Evolutionary conservation across 2,329 filamentous ascomycete species (phyloP).

Genomic region (Shiraia sp.): DNA sequence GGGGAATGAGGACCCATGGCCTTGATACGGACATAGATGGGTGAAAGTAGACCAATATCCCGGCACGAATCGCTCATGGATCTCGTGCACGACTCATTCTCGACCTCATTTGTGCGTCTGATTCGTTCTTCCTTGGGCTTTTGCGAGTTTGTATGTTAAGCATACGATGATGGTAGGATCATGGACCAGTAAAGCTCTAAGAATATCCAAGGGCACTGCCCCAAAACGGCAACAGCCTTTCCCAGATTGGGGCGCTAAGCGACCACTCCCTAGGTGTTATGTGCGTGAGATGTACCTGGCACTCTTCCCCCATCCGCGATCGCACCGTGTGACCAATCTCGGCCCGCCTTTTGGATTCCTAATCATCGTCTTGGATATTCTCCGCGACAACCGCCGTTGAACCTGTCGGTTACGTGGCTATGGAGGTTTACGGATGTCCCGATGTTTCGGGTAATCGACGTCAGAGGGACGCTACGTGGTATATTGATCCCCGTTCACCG

Average conservation of each 20-base stretch:
- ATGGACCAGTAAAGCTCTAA: conserved; percentile 3
- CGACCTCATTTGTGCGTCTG: too few species aligned
- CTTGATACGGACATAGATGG: conserved; percentile 16
- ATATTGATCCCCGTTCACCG: conserved; percentile 13
- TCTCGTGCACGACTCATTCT: too few species aligned
- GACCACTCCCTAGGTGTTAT: neutral
- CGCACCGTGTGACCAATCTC: conserved; percentile 1
- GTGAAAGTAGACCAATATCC: conserved; percentile 1
- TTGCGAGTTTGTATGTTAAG: neutral
- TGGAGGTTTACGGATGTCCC: conserved; percentile 6
- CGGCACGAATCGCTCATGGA: too few species aligned
- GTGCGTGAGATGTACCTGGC: conserved; percentile 2
- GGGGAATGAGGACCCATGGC: conserved; percentile 6
- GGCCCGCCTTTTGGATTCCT: neutral
- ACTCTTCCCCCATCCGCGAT: neutral
- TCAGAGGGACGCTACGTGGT: conserved; percentile 19
- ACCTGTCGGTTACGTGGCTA: conserved; percentile 1
- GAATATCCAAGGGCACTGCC: conserved; percentile 10
- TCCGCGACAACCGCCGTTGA: conserved; percentile 5
- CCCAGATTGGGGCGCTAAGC: conserved; percentile 6
- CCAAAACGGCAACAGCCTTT: conserved; percentile 1
- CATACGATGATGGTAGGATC: neutral
- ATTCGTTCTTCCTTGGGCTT: neutral
- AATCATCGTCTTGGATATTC: neutral
- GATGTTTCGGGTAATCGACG: conserved; percentile 24